Evolutionary conservation across 2,329 filamentous ascomycete species (phyloP), one percentile per base, ranked within the genome.

Genomic region (Sporothrix brunneoviolacea): DNA sequence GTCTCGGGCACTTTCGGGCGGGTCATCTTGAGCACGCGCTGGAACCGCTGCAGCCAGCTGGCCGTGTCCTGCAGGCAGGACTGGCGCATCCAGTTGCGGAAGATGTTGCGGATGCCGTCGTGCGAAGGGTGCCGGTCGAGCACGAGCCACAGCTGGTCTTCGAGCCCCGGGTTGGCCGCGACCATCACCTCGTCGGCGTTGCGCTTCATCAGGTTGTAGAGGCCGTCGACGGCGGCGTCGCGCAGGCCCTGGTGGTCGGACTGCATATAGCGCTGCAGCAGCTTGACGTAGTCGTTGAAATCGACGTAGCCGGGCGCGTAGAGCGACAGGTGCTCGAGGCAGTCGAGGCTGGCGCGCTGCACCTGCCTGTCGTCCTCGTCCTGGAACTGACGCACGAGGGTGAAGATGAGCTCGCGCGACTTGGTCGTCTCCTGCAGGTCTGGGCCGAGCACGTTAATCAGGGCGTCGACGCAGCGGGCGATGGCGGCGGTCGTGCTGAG

Each of bases 121-220:
- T 95, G 88, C 28, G 80, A 75, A 1, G 91, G 88, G 1, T 77
- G 74, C 21, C 80, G 77, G 64, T 98, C 91, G 3, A 97, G 78
- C 1, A 88, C 84, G 47, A 95, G 77, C 94, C 93, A 98, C 0
- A 98, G 72, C 54, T 93, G 84, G 58, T 96, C 89, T 64, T 96
- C 91, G 18, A 98, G 80, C 0, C 87, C 88, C 24, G 81, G 74
- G 10, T 86, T 79, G 4, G 89, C 89, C 5, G 84, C 83, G 40
- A 77, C 70, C 18, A 96, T 77, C 9, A 97, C 90, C 55, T 91
- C 86, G 53, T 85, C 80, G 0, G 91, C 87, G 61, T 95, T 85
- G 41, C 90, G 79, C 66, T 95, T 91, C 91, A 98, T 97, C 32
- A 97, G 76, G 56, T 94, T 95, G 61, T 95, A 91, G 1, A 98